Conservation (phyloP, 2,329 filamentous ascomycete genomes). For the Dactylellina leptospora region DNA sequence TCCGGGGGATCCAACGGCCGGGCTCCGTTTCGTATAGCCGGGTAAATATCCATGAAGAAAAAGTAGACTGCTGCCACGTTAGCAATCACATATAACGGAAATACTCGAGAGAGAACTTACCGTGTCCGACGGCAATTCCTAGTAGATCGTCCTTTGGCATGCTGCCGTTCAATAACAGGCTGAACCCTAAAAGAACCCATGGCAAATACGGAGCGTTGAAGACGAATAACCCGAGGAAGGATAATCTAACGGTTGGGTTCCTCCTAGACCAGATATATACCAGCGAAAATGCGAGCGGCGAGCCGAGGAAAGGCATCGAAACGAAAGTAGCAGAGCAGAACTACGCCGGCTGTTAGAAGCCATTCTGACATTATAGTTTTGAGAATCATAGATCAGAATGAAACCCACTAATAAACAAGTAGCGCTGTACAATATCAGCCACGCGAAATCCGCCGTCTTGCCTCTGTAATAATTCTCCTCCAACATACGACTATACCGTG, state of each 20-base stretch:
- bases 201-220: constrained; percentile 95
- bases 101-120: constrained; percentile 60
- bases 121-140: constrained; percentile 90
- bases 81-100: not conserved
- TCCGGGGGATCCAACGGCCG: constrained; percentile 85
- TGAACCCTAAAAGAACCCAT: constrained; percentile 94
- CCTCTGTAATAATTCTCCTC: constrained; percentile 87
- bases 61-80: constrained; percentile 75
- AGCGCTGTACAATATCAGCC: constrained; percentile 87
- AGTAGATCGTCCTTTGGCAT: constrained; percentile 96
- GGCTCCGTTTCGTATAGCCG: constrained; percentile 83
- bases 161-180: constrained; percentile 85
- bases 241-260: constrained; percentile 89
- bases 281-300: constrained; percentile 87
- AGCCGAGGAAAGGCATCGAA: constrained; percentile 89
- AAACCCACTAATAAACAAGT: constrained; percentile 72
- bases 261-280: constrained; percentile 98
- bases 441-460: constrained; percentile 91
- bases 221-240: constrained; percentile 85
- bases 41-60: constrained; percentile 97
- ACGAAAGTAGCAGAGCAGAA: constrained; percentile 45
- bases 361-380: no score
- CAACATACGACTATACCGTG: constrained; percentile 91
- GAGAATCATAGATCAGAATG: no score
- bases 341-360: no score